phyloP scores from a whole-genome alignment of 768 basidiomycete species.

The Leccinum boreale region DNA sequence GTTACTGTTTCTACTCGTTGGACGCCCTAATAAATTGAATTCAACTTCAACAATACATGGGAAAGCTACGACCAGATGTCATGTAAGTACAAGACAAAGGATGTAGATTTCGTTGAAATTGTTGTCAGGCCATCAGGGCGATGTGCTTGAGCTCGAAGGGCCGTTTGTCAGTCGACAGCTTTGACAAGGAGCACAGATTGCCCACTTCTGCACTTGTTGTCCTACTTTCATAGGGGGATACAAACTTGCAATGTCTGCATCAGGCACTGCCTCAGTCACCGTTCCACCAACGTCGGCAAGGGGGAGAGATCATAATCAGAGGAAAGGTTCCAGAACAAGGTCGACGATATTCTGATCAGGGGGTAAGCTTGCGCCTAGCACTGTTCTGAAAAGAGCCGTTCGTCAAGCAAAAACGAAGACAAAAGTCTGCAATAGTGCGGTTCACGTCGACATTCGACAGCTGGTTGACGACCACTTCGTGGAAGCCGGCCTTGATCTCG shows the following conservation, averaged over 20 bases:
- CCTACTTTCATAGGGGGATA: slow-evolving; percentile 78
- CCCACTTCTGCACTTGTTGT: slow-evolving; percentile 81
- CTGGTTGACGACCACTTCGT: slow-evolving; percentile 90
- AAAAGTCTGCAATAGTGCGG: neutral
- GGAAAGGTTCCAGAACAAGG: slow-evolving; percentile 93
- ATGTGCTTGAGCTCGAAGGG: slow-evolving; percentile 77
- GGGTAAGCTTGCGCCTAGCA: slow-evolving; percentile 50
- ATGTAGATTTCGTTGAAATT: neutral
- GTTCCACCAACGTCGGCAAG: slow-evolving; percentile 49
- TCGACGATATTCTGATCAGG: slow-evolving; percentile 91
- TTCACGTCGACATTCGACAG: slow-evolving; percentile 70
- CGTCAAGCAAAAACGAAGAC: neutral
- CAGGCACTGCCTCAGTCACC: slow-evolving; percentile 38
- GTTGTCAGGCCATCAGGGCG: slow-evolving; percentile 64
- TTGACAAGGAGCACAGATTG: neutral
- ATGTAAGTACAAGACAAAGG: neutral
- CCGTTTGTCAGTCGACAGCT: slow-evolving; percentile 7
- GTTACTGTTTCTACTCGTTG: neutral
- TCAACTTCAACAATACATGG: slow-evolving; percentile 33
- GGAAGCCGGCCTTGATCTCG: slow-evolving; percentile 92
- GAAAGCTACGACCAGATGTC: neutral
- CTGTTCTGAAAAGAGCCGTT: slow-evolving; percentile 46
- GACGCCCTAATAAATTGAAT: slow-evolving; percentile 24
- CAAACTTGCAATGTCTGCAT: slow-evolving; percentile 39
- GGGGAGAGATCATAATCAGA: slow-evolving; percentile 79